These are phyloP conservation scores for Artemisia argyi DNA, from an alignment of 129 eudicot genomes.

Conservation along the genomic window DNA sequence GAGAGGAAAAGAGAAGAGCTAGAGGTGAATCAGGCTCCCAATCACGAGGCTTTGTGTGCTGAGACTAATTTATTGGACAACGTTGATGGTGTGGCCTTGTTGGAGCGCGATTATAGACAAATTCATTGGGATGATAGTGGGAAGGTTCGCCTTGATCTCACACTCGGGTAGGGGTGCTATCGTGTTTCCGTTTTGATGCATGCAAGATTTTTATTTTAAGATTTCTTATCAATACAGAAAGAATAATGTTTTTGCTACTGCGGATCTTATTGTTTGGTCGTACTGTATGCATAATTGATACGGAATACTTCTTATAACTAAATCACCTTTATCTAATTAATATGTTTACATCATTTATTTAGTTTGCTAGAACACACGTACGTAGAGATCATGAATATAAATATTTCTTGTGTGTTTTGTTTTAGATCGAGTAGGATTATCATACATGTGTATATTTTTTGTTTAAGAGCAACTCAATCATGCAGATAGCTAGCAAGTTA, in stretches of 20 bases:
- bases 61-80: neutral
- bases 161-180: slow-evolving; percentile 6
- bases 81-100: neutral
- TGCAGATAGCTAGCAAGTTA: no score
- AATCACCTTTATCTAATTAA: no score
- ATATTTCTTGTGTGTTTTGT: no score
- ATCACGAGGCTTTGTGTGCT: neutral
- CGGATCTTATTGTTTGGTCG: no score
- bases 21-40: neutral
- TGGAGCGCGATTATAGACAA: neutral
- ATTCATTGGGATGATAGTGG: neutral
- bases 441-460: no score
- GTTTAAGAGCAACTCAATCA: no score
- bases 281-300: no score
- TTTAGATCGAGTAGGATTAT: no score
- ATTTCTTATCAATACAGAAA: no score
- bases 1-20: neutral
- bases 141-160: slow-evolving; percentile 20
- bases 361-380: neutral
- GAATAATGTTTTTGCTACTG: no score
- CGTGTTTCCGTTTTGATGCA: neutral
- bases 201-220: neutral
- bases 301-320: no score
- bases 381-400: no score
- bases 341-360: neutral